phyloP scores from a whole-genome alignment of 805 yeast genomes.

The Ogataea siamensis region DNA sequence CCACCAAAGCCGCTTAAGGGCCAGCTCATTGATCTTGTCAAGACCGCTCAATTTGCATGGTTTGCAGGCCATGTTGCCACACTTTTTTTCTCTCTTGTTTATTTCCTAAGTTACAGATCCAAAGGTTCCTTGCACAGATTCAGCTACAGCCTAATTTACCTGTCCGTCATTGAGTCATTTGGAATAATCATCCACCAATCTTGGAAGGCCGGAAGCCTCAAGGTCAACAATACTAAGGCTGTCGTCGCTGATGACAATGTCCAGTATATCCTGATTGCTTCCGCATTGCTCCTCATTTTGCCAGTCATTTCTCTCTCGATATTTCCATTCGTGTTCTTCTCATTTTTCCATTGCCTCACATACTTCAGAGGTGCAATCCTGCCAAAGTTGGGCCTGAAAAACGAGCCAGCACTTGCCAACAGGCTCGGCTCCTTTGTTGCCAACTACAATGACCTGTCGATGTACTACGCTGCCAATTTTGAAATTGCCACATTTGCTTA shows the following conservation, averaged over 20 bases:
- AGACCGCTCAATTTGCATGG: constrained; percentile 75
- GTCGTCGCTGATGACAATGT: constrained; percentile 42
- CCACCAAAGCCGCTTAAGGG: constrained; percentile 12
- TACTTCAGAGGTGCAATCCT: constrained; percentile 64
- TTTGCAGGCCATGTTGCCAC: constrained; percentile 59
- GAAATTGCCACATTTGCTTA: constrained; percentile 39
- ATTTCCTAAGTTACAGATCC: constrained; percentile 36
- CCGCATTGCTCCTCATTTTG: constrained; percentile 54
- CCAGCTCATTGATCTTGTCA: constrained; percentile 18
- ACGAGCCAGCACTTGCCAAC: constrained; percentile 12
- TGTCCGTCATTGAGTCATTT: constrained; percentile 70
- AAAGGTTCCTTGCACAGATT: constrained; percentile 34
- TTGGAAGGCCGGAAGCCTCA: constrained; percentile 35
- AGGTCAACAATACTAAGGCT: constrained; percentile 21
- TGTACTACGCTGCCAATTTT: constrained; percentile 57
- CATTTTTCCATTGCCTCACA: constrained; percentile 77
- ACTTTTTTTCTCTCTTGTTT: constrained; percentile 40
- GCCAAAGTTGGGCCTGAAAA: constrained; percentile 50
- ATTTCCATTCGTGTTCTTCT: constrained; percentile 72
- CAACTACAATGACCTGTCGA: constrained; percentile 55
- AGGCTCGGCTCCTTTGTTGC: constrained; percentile 44
- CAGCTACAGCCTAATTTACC: constrained; percentile 58
- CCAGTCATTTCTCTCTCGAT: constrained; percentile 60
- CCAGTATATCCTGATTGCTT: constrained; percentile 63
- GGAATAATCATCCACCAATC: constrained; percentile 72